Percentiles rank a stretch among this genome's conserved stretches.
These are phyloP conservation scores for Exsudoporus frostii DNA, from an alignment of 768 basidiomycete species.

Conservation along the genomic window DNA sequence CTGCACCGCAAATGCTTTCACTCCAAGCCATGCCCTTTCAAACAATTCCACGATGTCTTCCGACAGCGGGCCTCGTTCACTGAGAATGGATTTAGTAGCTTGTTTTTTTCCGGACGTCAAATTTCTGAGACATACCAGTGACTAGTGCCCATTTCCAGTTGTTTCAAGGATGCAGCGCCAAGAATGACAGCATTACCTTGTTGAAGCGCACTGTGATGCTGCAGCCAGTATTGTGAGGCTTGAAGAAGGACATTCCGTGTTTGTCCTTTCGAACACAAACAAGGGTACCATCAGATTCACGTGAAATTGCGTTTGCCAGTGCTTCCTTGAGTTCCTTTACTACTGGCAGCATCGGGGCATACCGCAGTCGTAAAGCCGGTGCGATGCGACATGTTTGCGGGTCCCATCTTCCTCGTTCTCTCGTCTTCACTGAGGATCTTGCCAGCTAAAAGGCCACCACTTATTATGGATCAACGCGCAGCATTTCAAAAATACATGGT, in stretches of 20 bases:
- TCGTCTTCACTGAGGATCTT: slow-evolving; percentile 9
- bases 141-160: slow-evolving; percentile 31
- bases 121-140: slow-evolving; percentile 13
- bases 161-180: slow-evolving; percentile 34
- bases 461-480: neutral
- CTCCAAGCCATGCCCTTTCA: slow-evolving; percentile 9
- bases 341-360: slow-evolving; percentile 11
- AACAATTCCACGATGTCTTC: slow-evolving; percentile 8
- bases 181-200: slow-evolving; percentile 34
- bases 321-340: slow-evolving; percentile 13
- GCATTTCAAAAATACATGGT: neutral
- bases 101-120: neutral
- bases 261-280: slow-evolving; percentile 6
- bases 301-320: neutral
- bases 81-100: slow-evolving; percentile 8
- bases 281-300: neutral
- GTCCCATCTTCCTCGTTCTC: slow-evolving; percentile 17
- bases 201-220: slow-evolving; percentile 18
- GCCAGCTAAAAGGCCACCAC: slow-evolving; percentile 15
- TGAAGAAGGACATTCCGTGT: slow-evolving; percentile 6
- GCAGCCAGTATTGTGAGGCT: slow-evolving; percentile 12
- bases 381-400: slow-evolving; percentile 8
- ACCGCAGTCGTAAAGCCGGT: slow-evolving; percentile 4
- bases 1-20: slow-evolving; percentile 3
- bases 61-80: slow-evolving; percentile 17